These are phyloP conservation scores for Seiridium cupressi DNA, from an alignment of 2,329 filamentous ascomycete genomes.

Conservation along the genomic window DNA sequence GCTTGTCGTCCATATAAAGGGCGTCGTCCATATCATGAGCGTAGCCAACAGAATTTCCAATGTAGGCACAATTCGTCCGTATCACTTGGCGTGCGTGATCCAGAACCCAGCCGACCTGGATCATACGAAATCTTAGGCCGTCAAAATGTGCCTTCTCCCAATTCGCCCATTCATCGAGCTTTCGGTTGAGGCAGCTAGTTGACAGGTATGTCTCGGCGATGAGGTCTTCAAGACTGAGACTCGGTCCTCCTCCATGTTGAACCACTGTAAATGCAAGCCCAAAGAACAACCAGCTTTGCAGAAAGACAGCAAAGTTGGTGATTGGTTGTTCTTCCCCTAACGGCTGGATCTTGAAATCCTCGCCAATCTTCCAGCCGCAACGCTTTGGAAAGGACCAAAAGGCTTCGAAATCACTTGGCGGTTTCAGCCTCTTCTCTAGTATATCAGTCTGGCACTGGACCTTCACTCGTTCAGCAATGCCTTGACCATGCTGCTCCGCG, in stretches of 20 bases:
- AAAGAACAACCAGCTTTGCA: constrained; percentile 6
- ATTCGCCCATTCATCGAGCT: background rate
- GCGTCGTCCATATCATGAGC: background rate
- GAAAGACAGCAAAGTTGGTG: background rate
- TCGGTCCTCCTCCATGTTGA: background rate
- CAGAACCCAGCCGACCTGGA: background rate
- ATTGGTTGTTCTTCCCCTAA: background rate
- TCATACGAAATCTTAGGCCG: background rate
- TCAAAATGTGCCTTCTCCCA: background rate
- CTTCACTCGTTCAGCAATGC: background rate
- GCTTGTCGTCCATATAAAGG: background rate
- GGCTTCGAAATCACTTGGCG: background rate
- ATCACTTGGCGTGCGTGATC: constrained; percentile 1
- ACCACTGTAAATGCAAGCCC: constrained; percentile 4
- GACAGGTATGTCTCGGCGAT: background rate
- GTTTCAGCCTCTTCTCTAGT: background rate
- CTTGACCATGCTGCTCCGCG: background rate
- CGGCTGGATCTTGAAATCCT: background rate
- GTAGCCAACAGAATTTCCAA: background rate
- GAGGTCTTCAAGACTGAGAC: background rate
- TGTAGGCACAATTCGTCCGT: constrained; percentile 4
- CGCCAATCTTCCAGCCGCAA: background rate
- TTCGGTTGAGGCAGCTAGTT: background rate
- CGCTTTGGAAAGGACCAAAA: background rate
- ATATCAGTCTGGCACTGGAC: background rate